These are phyloP conservation scores for Kazachstania sp. DNA, from an alignment of 1,139 yeast species.

Conservation along the genomic window DNA sequence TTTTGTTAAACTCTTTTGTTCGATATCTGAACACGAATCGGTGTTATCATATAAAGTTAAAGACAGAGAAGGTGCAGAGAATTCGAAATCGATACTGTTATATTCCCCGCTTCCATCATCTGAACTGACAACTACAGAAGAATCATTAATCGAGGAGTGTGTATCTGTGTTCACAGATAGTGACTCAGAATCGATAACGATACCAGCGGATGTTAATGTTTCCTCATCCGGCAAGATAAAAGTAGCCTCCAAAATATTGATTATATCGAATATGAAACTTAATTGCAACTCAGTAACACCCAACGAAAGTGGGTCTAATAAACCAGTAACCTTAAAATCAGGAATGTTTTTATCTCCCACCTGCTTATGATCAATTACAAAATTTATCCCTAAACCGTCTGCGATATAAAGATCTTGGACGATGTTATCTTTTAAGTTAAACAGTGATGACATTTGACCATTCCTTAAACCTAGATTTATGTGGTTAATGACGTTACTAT, in stretches of 20 bases:
- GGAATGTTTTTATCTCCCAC: conserved; percentile 40
- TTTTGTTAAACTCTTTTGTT: conserved; percentile 45
- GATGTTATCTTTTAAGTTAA: conserved; percentile 40
- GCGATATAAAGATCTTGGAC: conserved; percentile 58
- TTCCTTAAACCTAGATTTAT: conserved; percentile 65
- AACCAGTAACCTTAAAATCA: conserved; percentile 47
- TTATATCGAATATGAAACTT: conserved; percentile 46
- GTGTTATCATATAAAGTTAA: conserved; percentile 60
- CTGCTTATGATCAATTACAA: conserved; percentile 52
- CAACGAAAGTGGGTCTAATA: conserved; percentile 57
- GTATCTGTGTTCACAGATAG: neutral
- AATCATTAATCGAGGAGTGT: neutral
- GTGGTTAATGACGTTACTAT: conserved; percentile 37
- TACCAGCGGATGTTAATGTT: neutral
- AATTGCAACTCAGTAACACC: conserved; percentile 74
- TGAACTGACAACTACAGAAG: neutral
- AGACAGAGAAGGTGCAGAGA: conserved; percentile 55
- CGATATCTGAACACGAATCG: conserved; percentile 32
- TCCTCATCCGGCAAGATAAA: conserved; percentile 52
- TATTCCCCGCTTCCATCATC: conserved; percentile 19
- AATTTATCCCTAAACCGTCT: conserved; percentile 56
- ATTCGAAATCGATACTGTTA: conserved; percentile 40
- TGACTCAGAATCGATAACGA: neutral
- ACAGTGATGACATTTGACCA: conserved; percentile 53
- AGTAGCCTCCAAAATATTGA: conserved; percentile 51